Percentiles rank a stretch among this genome's conserved stretches.
phyloP scores from a whole-genome alignment of 345 rosid genomes.

The Dipteronia sinensis region DNA sequence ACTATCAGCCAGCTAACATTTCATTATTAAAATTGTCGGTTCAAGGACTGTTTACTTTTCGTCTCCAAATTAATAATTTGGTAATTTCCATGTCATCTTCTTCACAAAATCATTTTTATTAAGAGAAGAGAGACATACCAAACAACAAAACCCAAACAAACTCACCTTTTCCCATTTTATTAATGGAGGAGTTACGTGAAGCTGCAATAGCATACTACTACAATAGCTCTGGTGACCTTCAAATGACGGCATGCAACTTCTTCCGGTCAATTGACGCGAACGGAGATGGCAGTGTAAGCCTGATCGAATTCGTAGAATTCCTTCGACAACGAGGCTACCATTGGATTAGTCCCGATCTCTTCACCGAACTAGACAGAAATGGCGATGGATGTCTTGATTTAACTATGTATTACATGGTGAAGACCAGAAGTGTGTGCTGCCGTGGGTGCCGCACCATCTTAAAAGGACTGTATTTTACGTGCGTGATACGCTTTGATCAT shows the following conservation, averaged over 20 bases:
- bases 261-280: background rate
- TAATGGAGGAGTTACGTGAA: constrained; percentile 10
- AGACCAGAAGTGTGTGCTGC: background rate
- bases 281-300: background rate
- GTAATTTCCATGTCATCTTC: too few species aligned
- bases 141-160: too few species aligned
- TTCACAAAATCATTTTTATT: too few species aligned
- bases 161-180: too few species aligned
- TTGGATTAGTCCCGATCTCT: background rate
- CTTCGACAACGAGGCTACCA: background rate
- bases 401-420: background rate
- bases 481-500: background rate
- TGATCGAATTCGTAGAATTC: background rate
- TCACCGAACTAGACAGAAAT: background rate
- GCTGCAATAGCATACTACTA: constrained; percentile 6
- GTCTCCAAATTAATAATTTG: too few species aligned
- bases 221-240: background rate
- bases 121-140: too few species aligned
- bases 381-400: constrained; percentile 5
- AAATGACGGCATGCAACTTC: background rate
- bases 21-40: too few species aligned
- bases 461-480: background rate
- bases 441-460: background rate
- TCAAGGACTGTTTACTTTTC: too few species aligned
- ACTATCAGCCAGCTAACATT: background rate